Percentiles rank a stretch among this genome's conserved stretches.
These are phyloP conservation scores for Closterium sp. DNA, from an alignment of 139 green algal species.

Conservation along the genomic window DNA sequence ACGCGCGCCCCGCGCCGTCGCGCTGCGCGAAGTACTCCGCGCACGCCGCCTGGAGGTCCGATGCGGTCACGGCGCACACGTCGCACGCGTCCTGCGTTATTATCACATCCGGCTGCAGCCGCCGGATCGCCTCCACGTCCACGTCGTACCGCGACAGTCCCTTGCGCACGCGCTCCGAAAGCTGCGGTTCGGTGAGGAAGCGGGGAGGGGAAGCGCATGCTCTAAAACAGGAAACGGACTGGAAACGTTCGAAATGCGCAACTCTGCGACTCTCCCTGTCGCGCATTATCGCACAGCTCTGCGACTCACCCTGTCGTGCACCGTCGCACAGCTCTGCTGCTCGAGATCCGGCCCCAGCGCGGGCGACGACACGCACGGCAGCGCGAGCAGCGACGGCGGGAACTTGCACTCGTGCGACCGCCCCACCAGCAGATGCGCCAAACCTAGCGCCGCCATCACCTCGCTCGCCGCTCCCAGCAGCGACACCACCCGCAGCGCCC, in stretches of 20 bases:
- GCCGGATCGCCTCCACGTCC: conserved; percentile 27
- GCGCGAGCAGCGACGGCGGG: conserved; percentile 9
- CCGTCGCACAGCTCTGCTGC: not conserved
- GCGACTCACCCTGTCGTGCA: not conserved
- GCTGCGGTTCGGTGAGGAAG: not conserved
- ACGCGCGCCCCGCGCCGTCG: not conserved
- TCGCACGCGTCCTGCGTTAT: conserved; percentile 56
- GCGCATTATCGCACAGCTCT: not conserved
- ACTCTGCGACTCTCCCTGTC: too few species aligned
- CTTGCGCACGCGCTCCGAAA: conserved; percentile 13
- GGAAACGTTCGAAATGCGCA: too few species aligned
- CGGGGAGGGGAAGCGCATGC: too few species aligned
- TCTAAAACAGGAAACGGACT: too few species aligned
- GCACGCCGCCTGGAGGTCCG: conserved; percentile 37
- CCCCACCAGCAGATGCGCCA: conserved; percentile 36
- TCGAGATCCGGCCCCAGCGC: not conserved
- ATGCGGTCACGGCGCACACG: conserved; percentile 49
- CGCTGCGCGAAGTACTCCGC: not conserved
- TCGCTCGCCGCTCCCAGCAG: conserved; percentile 30
- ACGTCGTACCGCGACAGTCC: conserved; percentile 41
- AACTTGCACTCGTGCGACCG: conserved; percentile 40
- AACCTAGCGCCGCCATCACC: conserved; percentile 5
- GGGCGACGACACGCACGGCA: conserved; percentile 32
- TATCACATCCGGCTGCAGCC: conserved; percentile 50
- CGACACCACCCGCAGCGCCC: conserved; percentile 28